Evolutionary conservation across 495 filamentous ascomycete genomes (phyloP).

Genomic region (Penicillium verhagenii): DNA sequence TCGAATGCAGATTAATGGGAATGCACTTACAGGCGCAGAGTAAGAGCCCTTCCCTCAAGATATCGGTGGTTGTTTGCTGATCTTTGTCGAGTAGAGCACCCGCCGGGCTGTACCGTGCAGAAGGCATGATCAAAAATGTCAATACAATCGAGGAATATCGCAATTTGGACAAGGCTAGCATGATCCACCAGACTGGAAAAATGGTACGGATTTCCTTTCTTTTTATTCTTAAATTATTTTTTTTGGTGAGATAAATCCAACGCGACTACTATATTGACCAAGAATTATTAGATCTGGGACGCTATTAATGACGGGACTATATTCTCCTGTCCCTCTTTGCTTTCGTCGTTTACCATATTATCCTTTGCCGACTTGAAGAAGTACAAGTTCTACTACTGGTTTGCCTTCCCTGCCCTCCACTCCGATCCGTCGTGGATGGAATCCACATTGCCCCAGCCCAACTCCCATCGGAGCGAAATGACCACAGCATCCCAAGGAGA

Average conservation of each 20-base stretch:
- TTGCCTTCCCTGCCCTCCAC: constrained; percentile 89
- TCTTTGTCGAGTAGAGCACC: constrained; percentile 59
- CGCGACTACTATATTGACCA: not conserved
- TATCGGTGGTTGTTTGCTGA: constrained; percentile 4
- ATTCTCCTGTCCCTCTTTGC: constrained; percentile 86
- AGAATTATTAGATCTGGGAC: constrained; percentile 76
- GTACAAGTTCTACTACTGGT: constrained; percentile 92
- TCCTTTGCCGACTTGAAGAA: constrained; percentile 98
- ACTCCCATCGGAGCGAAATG: constrained; percentile 12
- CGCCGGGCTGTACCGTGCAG: constrained; percentile 70
- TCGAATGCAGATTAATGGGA: constrained; percentile 85
- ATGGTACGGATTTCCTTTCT: constrained; percentile 54
- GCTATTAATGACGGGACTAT: constrained; percentile 95
- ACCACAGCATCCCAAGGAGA: constrained; percentile 27
- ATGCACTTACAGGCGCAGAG: constrained; percentile 78
- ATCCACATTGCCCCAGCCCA: constrained; percentile 5
- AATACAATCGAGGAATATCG: constrained; percentile 95
- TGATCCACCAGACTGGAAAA: constrained; percentile 71
- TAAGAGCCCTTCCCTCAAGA: constrained; percentile 32
- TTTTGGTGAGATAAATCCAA: not conserved
- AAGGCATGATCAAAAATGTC: constrained; percentile 92
- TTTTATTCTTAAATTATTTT: too few species aligned
- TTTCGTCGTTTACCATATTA: constrained; percentile 81
- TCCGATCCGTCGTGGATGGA: constrained; percentile 74
- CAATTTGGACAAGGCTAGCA: constrained; percentile 65